Base-by-base conservation (phyloP, 2,329 filamentous ascomycete species). In the Pseudovirgaria hyperparasitica region DNA sequence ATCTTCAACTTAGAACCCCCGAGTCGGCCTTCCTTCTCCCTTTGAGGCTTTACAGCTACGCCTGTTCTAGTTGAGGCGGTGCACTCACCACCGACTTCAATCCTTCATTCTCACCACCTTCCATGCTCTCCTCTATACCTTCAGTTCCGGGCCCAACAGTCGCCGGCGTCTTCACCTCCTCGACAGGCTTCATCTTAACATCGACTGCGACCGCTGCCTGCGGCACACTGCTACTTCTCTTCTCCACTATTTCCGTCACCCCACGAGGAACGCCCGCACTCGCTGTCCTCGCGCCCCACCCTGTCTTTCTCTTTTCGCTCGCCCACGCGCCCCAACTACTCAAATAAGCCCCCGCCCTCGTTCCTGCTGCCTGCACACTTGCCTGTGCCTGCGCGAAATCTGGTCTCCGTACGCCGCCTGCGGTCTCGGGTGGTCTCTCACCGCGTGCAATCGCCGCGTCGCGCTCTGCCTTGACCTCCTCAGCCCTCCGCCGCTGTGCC, bases 281-380 rank as follows among this genome's bases (percentile, higher is more conserved):
- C 7, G 32, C 28, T 5, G 33, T 31, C 1, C 42, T 38, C n/a
- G n/a, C n/a, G 11, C 16, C 30, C 50, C 50, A 54, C 2, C 46
- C 48, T 23, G 48, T 50, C 23, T 76, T 80, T 36, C 76, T 65
- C 58, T 86, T 87, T 57, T 90, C 80, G 26, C 75, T 75, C 4
- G 72, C 72, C 72, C 72, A 76, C 2, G 61, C 52, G 4, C 71
- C 63, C 72, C 72, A 76, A 0, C 67, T 72, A 29, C 65, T 72
- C 26, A 77, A 50, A 40, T 76, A 77, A 1, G 72, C 66, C 10
- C 69, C 60, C n/a, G 72, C 72, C 20, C 62, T 57, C 27, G 66
- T 65, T 8, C 63, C 51, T 2, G 67, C 69, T 7, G 65, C 63
- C 32, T 57, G 56, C 3, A 69, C 61, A 6, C 62, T 63, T 11